A percentile compares a stretch with the other conserved stretches of the same genome.
Evolutionary conservation across 257 asterid species (phyloP).

Genomic region (Vinca minor): DNA sequence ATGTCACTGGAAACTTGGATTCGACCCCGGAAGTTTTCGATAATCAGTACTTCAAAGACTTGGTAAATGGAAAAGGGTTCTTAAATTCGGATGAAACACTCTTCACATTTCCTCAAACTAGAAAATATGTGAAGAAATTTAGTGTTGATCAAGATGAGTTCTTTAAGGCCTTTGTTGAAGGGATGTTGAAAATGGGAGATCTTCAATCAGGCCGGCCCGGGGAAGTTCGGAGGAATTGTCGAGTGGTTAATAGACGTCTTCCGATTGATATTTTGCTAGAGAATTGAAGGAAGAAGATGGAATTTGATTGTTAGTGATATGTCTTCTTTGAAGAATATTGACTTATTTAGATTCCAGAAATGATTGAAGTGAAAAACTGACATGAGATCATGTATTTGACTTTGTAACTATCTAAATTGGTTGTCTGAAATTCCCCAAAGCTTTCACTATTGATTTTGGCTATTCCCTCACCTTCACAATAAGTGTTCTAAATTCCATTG

Average conservation of each 20-base stretch:
- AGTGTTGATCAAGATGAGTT: constrained; percentile 32
- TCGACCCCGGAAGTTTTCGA: constrained; percentile 63
- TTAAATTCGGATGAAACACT: constrained; percentile 73
- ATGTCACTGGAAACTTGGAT: constrained; percentile 61
- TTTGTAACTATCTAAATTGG: not conserved
- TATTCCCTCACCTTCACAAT: too few relatives aligned
- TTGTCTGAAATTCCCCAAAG: too few relatives aligned
- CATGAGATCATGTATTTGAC: not conserved
- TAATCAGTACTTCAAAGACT: constrained; percentile 67
- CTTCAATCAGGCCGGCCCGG: constrained; percentile 53
- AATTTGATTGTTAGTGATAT: not conserved
- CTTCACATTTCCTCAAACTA: constrained; percentile 36
- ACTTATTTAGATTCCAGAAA: not conserved
- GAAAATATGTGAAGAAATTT: constrained; percentile 42
- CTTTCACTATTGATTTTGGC: too few relatives aligned
- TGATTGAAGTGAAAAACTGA: not conserved
- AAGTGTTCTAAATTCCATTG: too few relatives aligned
- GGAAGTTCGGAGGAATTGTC: constrained; percentile 58
- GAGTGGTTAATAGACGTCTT: constrained; percentile 39
- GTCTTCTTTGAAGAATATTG: not conserved
- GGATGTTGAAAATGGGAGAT: constrained; percentile 76
- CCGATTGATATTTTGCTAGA: constrained; percentile 16
- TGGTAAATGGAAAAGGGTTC: constrained; percentile 64
- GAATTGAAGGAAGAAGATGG: constrained; percentile 5
- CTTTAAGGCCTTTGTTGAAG: constrained; percentile 48